Evolutionary conservation across 768 basidiomycete species (phyloP), one percentile per base, ranked within the genome.

Genomic region (Lyophyllum shimeji): DNA sequence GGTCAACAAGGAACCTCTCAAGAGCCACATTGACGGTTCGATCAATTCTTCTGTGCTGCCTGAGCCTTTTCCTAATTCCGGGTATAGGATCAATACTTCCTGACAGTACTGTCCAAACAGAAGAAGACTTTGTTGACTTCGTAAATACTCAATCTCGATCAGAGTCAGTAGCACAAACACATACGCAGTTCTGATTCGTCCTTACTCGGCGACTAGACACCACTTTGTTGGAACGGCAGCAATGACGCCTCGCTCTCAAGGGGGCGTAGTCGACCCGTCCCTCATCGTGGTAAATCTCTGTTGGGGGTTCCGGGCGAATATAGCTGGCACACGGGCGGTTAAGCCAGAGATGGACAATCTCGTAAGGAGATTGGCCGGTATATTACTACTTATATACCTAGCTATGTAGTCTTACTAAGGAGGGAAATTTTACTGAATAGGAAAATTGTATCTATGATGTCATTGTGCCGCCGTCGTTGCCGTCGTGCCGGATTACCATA

Each of bases 171-270:
- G 12, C 8, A 6, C 3, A 37, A 3, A 6, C 29, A 4, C 9
- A 29, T 9, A 29, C 29, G 9, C 34, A 37, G n/a, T 7, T n/a
- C n/a, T 34, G 37, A 15, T 15, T 18, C 21, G 8, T 18, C 8
- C 15, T 20, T 15, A 43, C 46, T 27, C 23, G n/a, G 11, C 39
- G 17, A 27, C 43, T 27, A 60, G 59, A 37, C 59, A 60, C 40
- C 59, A 60, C 17, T 60, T 60, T 31, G 59, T 60, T 29, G 59
- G 59, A 13, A 60, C 59, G 20, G 50, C 59, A 44, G 59, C 59
- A 1, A 60, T 60, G 59, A 50, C 56, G 7, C 59, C 59, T 15
- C 59, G 56, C 7, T 57, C 59, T 4, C 43, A 57, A 57, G 52
- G 59, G 17, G 59, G 59, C 12, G 59, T 60, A 11, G 59, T 60